phyloP scores from a whole-genome alignment of 441 rosid species.

The Aquilaria agallochum region DNA sequence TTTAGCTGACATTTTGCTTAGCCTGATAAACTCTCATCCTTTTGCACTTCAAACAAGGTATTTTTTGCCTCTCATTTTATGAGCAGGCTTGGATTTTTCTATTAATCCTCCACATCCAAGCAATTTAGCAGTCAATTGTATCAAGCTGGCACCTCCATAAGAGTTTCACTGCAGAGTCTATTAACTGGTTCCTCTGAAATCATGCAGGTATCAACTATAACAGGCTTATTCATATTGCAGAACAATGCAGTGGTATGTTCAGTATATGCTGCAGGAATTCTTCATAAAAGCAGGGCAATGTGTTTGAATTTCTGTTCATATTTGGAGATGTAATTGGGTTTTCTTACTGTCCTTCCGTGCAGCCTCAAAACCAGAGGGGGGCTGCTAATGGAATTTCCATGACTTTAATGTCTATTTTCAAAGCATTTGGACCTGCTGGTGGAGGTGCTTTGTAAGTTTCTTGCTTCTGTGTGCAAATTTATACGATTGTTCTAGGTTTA shows the following conservation, averaged over 20 bases:
- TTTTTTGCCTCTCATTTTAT: too few species aligned
- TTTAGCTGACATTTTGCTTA: too few species aligned
- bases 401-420: constrained; percentile 75
- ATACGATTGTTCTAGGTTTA: not conserved
- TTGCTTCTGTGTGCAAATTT: not conserved
- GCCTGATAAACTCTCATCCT: too few species aligned
- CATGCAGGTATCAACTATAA: constrained; percentile 38
- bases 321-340: not conserved
- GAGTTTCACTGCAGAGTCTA: not conserved
- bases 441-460: constrained; percentile 54
- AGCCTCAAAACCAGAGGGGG: constrained; percentile 64
- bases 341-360: not conserved
- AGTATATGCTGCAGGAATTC: not conserved
- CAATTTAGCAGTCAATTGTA: too few species aligned
- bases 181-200: constrained; percentile 2
- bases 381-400: constrained; percentile 77
- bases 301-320: not conserved
- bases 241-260: constrained; percentile 57
- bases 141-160: too few species aligned
- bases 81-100: too few species aligned
- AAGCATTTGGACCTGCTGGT: constrained; percentile 77
- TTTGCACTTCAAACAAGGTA: too few species aligned
- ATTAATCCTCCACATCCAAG: too few species aligned
- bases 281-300: not conserved
- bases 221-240: constrained; percentile 52